Percentiles rank a stretch among this genome's conserved stretches.
Evolutionary conservation across 1,284 basidiomycete species (phyloP).

Genomic region (Cutaneotrichosporon spelunceum): DNA sequence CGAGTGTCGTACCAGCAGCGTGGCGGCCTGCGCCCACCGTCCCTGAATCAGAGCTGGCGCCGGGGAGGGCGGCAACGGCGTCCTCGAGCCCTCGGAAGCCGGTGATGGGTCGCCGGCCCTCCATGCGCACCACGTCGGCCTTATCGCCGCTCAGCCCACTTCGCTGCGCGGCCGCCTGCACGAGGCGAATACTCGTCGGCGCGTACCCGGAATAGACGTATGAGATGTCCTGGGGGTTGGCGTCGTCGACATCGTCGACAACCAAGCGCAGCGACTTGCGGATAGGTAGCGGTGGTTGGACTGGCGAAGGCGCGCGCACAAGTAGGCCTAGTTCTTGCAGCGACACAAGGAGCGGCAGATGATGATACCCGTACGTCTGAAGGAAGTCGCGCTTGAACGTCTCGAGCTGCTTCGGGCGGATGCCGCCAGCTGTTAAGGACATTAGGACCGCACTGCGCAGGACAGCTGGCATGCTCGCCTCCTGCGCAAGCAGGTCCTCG

Average conservation of each 20-base stretch:
- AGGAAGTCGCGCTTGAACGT: constrained; percentile 86
- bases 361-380: constrained; percentile 91
- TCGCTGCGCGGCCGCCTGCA: constrained; percentile 89
- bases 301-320: constrained; percentile 39
- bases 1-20: constrained; percentile 66
- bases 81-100: constrained; percentile 99
- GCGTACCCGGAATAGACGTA: constrained; percentile 98
- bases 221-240: constrained; percentile 79
- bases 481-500: constrained; percentile 78
- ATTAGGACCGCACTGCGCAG: constrained; percentile 81
- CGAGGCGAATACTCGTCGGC: constrained; percentile 82
- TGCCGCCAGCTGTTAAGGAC: constrained; percentile 75
- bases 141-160: constrained; percentile 60
- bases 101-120: constrained; percentile 60
- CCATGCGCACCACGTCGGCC: constrained; percentile 52
- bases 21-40: background rate
- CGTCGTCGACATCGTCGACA: constrained; percentile 76
- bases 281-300: constrained; percentile 62
- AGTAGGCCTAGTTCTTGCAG: constrained; percentile 70
- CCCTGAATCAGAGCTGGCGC: constrained; percentile 76
- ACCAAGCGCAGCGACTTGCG: constrained; percentile 85
- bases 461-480: constrained; percentile 68
- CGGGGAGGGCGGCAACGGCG: constrained; percentile 72
- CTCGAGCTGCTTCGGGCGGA: constrained; percentile 83
- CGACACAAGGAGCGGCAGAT: constrained; percentile 77